Evolutionary conservation across 108 stramenopile species (phyloP).

Genomic region (Ochromonas danica): DNA sequence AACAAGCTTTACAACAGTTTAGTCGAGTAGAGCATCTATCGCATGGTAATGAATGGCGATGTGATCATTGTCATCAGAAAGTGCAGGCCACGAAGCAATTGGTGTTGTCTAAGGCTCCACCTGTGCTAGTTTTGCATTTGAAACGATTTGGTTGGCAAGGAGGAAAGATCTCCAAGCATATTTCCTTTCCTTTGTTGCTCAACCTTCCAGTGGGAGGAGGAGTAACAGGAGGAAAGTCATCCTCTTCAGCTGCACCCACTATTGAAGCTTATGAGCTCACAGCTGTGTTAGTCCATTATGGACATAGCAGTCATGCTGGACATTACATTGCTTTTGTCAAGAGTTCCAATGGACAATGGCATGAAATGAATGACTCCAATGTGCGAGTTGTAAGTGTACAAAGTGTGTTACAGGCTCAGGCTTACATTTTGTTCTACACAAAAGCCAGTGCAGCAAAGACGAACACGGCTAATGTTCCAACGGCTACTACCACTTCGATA

Average conservation of each 20-base stretch:
- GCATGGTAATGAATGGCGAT: slow-evolving; percentile 81
- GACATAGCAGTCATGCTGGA: slow-evolving; percentile 41
- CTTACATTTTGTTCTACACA: slow-evolving; percentile 46
- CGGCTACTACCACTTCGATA: no score
- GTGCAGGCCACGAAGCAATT: slow-evolving; percentile 57
- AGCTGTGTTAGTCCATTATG: slow-evolving; percentile 52
- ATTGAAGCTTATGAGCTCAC: slow-evolving; percentile 35
- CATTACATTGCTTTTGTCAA: slow-evolving; percentile 56
- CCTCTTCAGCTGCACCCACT: no score
- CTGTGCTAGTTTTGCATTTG: slow-evolving; percentile 83
- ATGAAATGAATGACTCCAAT: slow-evolving; percentile 52
- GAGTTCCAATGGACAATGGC: slow-evolving; percentile 51
- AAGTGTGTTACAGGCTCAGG: slow-evolving; percentile 35
- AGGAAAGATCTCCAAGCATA: slow-evolving; percentile 49
- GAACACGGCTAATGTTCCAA: no score
- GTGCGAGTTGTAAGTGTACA: slow-evolving; percentile 40
- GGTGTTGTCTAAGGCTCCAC: slow-evolving; percentile 61
- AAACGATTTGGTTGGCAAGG: slow-evolving; percentile 78
- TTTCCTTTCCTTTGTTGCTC: slow-evolving; percentile 41
- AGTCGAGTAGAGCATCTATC: slow-evolving; percentile 77
- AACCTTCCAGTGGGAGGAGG: slow-evolving; percentile 34
- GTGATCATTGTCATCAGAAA: slow-evolving; percentile 73
- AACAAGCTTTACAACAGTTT: slow-evolving; percentile 71
- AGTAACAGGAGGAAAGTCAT: slow-evolving; percentile 37
- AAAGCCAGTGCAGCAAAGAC: no score